phyloP scores from a whole-genome alignment of 257 asterid species.

The Ehretia macrophylla region DNA sequence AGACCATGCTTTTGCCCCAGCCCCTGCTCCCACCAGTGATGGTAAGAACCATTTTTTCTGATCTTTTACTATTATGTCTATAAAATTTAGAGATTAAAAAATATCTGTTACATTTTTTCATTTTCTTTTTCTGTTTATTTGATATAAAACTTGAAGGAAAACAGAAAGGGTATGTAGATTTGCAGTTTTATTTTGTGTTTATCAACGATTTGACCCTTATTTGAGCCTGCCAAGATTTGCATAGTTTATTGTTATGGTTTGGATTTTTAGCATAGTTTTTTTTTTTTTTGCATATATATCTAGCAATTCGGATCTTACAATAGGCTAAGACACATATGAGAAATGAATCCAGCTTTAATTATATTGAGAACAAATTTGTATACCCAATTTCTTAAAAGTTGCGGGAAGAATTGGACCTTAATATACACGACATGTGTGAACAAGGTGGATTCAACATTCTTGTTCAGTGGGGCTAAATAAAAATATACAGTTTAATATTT shows the following conservation, averaged over 20 bases:
- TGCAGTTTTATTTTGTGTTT: not conserved
- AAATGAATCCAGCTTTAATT: too few relatives aligned
- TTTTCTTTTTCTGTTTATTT: not conserved
- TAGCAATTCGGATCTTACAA: not conserved
- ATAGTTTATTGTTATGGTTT: not conserved
- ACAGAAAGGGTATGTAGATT: not conserved
- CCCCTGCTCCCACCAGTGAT: slow-evolving; percentile 67
- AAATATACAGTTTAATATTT: too few relatives aligned
- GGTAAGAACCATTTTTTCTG: slow-evolving; percentile 28
- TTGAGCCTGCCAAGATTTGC: not conserved
- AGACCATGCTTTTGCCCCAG: slow-evolving; percentile 42
- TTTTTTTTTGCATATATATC: not conserved
- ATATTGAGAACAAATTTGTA: too few relatives aligned
- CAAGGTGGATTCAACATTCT: too few relatives aligned
- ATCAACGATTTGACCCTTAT: not conserved
- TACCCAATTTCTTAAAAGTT: too few relatives aligned
- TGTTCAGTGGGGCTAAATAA: too few relatives aligned
- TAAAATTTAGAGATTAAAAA: too few relatives aligned
- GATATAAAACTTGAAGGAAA: not conserved
- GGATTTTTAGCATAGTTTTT: too few relatives aligned
- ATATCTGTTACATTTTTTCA: not conserved
- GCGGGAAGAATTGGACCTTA: too few relatives aligned
- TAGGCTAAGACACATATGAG: too few relatives aligned
- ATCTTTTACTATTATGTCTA: too few relatives aligned
- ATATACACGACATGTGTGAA: too few relatives aligned